Evolutionary conservation across 2,329 filamentous ascomycete genomes (phyloP), one percentile per base, ranked within the genome.

Genomic region (Neocucurbitaria cava): DNA sequence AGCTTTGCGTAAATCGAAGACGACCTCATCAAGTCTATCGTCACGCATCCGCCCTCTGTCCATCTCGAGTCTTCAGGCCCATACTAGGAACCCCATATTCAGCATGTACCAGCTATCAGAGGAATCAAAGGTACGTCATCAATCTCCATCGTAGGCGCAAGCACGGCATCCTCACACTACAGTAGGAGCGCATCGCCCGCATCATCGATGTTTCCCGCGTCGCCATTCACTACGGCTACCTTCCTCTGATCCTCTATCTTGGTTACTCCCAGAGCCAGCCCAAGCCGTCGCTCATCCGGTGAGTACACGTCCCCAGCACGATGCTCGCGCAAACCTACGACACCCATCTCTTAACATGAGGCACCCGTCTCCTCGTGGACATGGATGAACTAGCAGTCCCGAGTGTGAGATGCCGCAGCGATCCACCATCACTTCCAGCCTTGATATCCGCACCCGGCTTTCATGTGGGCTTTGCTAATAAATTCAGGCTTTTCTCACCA

Each of bases 151-250:
- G 6, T 36, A 48, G 11, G 10, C 24, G 9, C 15, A 18, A 6
- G 0, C 11, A 23, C n/a, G 26, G 11, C 26, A 49, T 46, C 43
- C 71, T 77, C 39, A 78, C 61, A 31, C 20, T 20, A 6, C 26
- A 48, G 49, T 70, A 97, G 94, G 95, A 99, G 89, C 92, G 95
- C 84, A 96, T 99, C 80, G 89, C 91, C 73, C 94, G 93, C 84
- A 85, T 98, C 81, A 95, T 99, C 77, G 95, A 98, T 79, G 82
- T 97, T 77, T 95, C 92, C 59, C 88, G 93, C 72, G 89, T 97
- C 71, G 92, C 91, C 56, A 90, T 99, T 74, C 95, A 99, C 82
- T 99, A 98, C 83, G 95, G 95, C 77, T 99, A 98, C 79, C 87
- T 99, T 54, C 95, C 95, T 69, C 80, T 99, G 78, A 96, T 99